Percentiles rank a stretch among this genome's conserved stretches.
Conservation (phyloP, 2,329 filamentous ascomycete genomes). For the Hypoxylon sp. region DNA sequence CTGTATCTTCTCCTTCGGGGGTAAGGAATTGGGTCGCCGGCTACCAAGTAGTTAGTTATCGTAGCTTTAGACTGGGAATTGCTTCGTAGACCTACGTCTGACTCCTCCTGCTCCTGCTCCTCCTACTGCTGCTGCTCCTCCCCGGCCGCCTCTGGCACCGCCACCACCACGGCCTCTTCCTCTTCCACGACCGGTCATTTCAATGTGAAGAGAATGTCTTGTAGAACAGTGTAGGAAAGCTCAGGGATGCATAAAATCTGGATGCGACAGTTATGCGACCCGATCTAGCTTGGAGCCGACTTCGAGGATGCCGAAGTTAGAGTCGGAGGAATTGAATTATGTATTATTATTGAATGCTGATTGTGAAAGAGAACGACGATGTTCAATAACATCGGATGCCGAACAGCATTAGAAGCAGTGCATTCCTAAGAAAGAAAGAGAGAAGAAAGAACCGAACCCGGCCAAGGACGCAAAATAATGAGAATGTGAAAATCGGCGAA, state of each 20-base stretch:
- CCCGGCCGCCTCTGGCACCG: conserved; percentile 45
- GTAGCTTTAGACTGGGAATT: background rate
- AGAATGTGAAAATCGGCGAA: conserved; percentile 43
- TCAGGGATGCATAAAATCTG: background rate
- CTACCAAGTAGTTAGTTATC: conserved; percentile 60
- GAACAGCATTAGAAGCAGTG: conserved; percentile 28
- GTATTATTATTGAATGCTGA: conserved; percentile 34
- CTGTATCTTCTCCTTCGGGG: conserved; percentile 75
- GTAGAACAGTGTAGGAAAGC: conserved; percentile 5
- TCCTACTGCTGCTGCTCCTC: conserved; percentile 37
- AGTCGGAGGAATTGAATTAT: background rate
- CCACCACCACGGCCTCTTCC: conserved; percentile 37
- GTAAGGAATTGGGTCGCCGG: conserved; percentile 79
- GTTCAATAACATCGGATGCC: conserved; percentile 22
- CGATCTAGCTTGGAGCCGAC: conserved; percentile 8
- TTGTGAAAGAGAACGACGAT: conserved; percentile 19
- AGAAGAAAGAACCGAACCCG: conserved; percentile 40
- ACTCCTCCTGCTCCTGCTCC: conserved; percentile 37
- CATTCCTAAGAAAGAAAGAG: conserved; percentile 45
- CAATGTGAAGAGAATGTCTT: conserved; percentile 17
- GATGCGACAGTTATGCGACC: conserved; percentile 22
- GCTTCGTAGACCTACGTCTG: conserved; percentile 57
- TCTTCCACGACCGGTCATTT: conserved; percentile 38
- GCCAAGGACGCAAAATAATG: conserved; percentile 36
- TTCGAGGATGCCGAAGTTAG: background rate